Evolutionary conservation across 1,284 basidiomycete genomes (phyloP).

Genomic region (Ceratobasidium papillatum): DNA sequence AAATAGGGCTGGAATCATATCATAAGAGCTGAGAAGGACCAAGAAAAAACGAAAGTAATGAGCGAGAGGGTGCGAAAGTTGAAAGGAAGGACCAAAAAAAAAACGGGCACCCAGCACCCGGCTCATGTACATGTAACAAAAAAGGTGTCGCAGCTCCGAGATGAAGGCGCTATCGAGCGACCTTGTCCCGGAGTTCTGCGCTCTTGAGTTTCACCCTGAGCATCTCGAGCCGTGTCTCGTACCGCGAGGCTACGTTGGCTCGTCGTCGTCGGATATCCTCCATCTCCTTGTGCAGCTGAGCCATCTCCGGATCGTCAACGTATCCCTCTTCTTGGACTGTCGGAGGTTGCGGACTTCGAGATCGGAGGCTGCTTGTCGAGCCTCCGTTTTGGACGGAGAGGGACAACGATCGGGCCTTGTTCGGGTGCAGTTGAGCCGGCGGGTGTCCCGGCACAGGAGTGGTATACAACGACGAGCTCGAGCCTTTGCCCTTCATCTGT

Average conservation of each 20-base stretch:
- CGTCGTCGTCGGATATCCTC: conserved; percentile 25
- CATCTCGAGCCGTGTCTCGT: conserved; percentile 37
- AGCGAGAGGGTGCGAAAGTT: neutral
- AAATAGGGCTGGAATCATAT: neutral
- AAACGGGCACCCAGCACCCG: conserved; percentile 35
- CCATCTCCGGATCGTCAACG: conserved; percentile 23
- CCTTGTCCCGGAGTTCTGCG: conserved; percentile 34
- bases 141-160: neutral
- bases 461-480: conserved; percentile 23
- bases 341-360: conserved; percentile 31
- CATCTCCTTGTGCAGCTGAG: conserved; percentile 29
- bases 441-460: neutral
- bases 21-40: neutral
- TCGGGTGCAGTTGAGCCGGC: conserved; percentile 6
- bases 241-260: conserved; percentile 18
- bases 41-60: neutral
- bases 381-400: neutral
- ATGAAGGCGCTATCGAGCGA: conserved; percentile 7
- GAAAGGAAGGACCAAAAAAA: conserved; percentile 13
- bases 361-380: neutral
- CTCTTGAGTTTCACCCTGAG: conserved; percentile 33
- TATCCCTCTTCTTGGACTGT: conserved; percentile 29
- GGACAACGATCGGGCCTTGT: conserved; percentile 27
- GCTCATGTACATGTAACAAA: conserved; percentile 7
- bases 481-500: conserved; percentile 15